Base-by-base conservation (phyloP, 2,329 filamentous ascomycete genomes). In the Escovopsis weberi region DNA sequence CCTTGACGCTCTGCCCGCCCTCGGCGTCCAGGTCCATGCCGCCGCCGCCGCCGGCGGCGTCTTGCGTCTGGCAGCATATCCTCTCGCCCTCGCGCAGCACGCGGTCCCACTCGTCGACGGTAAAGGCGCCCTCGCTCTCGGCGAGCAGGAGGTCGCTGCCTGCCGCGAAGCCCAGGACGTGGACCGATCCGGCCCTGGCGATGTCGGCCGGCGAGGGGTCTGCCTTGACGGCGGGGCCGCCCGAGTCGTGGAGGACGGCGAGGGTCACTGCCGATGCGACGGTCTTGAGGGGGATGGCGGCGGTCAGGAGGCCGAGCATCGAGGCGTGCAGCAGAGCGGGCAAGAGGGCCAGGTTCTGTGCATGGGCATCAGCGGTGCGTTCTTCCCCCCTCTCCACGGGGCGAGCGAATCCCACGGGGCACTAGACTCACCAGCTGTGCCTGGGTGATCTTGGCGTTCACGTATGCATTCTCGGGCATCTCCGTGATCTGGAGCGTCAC, bases 161-260 rank as follows among this genome's bases (percentile, higher is more conserved):
- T 1, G 80, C 78, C n/a, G 80, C 81, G 58, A 91, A 94, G 6
- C 79, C 82, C 45, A 95, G 70, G n/a, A 83, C 85, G 57, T 95
- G 89, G 19, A 85, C 64, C 5, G 86, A 93, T 43, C 66, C 69
- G 10, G 82, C 80, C 38, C 65, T 63, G 49, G 76, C 68, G 38
- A 80, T 68, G 46, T 83, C 70, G 19, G 73, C 66, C 6, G 76
- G 68, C 4, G 74, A 75, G 6, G 86, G 86, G 43, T 80, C 72
- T 26, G 67, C 60, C 28, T 77, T 59, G 30, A 78, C 62, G 39
- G 61, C 58, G 39, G 60, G 62, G 28, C 55, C 55, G 28, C 59
- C 56, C 43, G 62, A 56, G 47, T 65, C 54, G 8, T 5, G 8
- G 28, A 60, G 59, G 30, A 86, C 67, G 19, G 79, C 78, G 47